Evolutionary conservation across 495 filamentous ascomycete species (phyloP).

Genomic region (Alectoria sarmentosa): DNA sequence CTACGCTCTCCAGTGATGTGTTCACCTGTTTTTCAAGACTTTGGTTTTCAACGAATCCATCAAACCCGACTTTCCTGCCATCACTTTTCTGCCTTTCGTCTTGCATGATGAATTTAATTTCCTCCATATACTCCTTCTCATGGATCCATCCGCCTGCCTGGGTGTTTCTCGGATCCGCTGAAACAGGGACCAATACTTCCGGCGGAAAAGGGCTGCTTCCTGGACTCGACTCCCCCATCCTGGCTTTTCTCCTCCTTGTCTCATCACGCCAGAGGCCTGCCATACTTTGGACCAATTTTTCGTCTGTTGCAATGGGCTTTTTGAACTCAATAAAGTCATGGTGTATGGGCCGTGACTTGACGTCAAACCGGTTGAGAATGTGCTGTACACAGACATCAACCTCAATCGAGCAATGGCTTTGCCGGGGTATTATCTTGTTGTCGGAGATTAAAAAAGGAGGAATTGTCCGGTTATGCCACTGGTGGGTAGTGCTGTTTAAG

Average conservation of each 20-base stretch:
- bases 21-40: constrained; percentile 54
- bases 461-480: constrained; percentile 77
- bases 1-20: constrained; percentile 73
- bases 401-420: constrained; percentile 83
- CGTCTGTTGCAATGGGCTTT: constrained; percentile 53
- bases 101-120: constrained; percentile 50
- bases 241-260: constrained; percentile 64
- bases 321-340: constrained; percentile 78
- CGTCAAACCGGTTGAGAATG: constrained; percentile 73
- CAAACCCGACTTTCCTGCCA: constrained; percentile 47
- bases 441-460: constrained; percentile 46
- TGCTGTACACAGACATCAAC: constrained; percentile 83
- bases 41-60: constrained; percentile 49
- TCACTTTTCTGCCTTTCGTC: constrained; percentile 53
- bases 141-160: constrained; percentile 77
- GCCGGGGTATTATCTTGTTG: constrained; percentile 56
- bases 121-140: constrained; percentile 70
- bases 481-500: constrained; percentile 47
- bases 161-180: constrained; percentile 65
- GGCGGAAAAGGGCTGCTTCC: constrained; percentile 67
- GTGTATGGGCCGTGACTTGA: constrained; percentile 68
- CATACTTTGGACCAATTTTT: constrained; percentile 89
- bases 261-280: constrained; percentile 92
- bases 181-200: constrained; percentile 80
- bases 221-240: constrained; percentile 53